Evolutionary conservation across 768 basidiomycete species (phyloP).

Genomic region (Mycena polygramma): DNA sequence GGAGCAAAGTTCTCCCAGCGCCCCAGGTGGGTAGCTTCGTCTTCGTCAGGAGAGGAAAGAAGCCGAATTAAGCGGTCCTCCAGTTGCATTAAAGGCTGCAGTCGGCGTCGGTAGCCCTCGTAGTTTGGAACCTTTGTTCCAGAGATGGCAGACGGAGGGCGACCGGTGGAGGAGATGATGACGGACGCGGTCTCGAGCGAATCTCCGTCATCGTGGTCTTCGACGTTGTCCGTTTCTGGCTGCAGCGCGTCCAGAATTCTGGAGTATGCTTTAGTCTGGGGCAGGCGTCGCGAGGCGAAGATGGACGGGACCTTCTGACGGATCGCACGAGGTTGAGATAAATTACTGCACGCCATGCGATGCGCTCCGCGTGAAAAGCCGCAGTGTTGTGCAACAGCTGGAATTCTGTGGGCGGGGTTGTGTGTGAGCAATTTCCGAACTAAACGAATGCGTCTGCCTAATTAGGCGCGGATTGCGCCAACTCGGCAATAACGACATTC

Average conservation of each 20-base stretch:
- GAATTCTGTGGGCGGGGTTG: constrained; percentile 68
- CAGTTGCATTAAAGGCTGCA: constrained; percentile 76
- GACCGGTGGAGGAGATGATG: constrained; percentile 64
- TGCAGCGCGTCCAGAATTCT: constrained; percentile 84
- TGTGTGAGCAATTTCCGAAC: constrained; percentile 14
- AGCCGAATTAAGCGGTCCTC: constrained; percentile 78
- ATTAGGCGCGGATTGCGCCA: constrained; percentile 31
- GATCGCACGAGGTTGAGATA: constrained; percentile 91
- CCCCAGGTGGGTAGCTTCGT: constrained; percentile 73
- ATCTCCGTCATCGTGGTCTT: constrained; percentile 71
- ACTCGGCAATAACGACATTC: constrained; percentile 33
- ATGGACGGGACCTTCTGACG: constrained; percentile 69
- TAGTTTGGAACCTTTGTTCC: constrained; percentile 68
- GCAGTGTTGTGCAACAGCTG: constrained; percentile 84
- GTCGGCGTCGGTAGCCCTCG: constrained; percentile 69
- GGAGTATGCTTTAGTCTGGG: constrained; percentile 37
- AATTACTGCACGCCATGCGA: constrained; percentile 90
- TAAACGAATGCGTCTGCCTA: constrained; percentile 18
- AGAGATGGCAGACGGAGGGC: constrained; percentile 64
- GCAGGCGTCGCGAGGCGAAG: constrained; percentile 29
- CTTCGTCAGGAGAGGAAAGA: constrained; percentile 79
- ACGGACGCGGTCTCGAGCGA: constrained; percentile 63
- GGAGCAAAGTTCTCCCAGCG: constrained; percentile 54
- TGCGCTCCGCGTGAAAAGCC: constrained; percentile 82
- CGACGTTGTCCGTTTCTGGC: constrained; percentile 69